Base-by-base conservation (phyloP, 1,284 basidiomycete species). In the Cutaneotrichosporon cavernicola region DNA sequence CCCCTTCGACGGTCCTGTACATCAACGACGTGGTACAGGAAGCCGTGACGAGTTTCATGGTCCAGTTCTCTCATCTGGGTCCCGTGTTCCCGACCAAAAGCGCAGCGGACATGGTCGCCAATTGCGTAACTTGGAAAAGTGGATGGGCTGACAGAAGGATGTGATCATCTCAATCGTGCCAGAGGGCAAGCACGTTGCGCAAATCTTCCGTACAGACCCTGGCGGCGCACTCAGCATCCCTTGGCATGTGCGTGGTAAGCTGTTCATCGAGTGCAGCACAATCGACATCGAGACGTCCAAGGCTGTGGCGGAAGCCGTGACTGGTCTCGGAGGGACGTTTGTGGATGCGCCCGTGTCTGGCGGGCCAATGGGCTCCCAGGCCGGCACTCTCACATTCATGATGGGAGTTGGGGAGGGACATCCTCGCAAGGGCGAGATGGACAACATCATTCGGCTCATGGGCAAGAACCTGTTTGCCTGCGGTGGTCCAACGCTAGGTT, bases 331-430 rank as follows among this genome's bases (percentile, higher is more conserved):
- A 5, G 61, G 30, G 6, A 32, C 18, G 13, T 63, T 63, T 43
- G 61, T 63, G 31, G 64, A 65, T 32, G 64, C 64, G 18, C 64
- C 64, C 47, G 64, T 65, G 5, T 65, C 64, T 0, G 64, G 64
- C 8, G 64, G 64, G 1, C 53, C 64, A 7, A 40, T 49, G 1
- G 60, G 60, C 4, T 60, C 64, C 4, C 40, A 52, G 16, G 36
- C 32, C 6, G 64, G 43, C 2, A 49, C 34, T 3, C 59, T 65
- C 2, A 65, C 64, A 32, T 58, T 65, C 30, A 65, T 65, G 64
- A 47, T 61, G 36, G 64, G 64, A 10, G 14, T 49, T 6, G 22
- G 11, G 7, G 55, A 55, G 22, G 18, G 26, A 26, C 63, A 64
- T 18, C 38, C 60, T 18, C 59, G 60, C 31, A 40, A 5, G 36